These are phyloP conservation scores for Coniosporium tulheliwenetii DNA, from an alignment of 2,329 filamentous ascomycete species.

Conservation along the genomic window DNA sequence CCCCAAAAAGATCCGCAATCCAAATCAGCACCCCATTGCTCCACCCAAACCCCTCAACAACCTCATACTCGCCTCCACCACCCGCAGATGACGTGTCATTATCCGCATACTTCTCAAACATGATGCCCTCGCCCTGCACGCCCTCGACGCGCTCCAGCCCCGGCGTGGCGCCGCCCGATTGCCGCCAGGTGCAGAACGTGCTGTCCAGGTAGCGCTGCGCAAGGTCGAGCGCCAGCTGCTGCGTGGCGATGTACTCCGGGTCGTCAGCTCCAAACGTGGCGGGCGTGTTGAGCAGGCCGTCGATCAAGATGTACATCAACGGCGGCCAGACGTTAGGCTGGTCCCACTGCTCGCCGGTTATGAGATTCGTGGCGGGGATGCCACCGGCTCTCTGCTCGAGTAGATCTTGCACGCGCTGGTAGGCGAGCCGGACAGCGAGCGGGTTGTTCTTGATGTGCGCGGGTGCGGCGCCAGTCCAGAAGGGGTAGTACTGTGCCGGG, in stretches of 20 bases:
- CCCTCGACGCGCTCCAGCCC: slow-evolving; percentile 35
- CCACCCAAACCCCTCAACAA: slow-evolving; percentile 58
- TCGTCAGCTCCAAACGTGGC: slow-evolving; percentile 38
- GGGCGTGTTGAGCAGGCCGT: slow-evolving; percentile 44
- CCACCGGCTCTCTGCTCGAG: slow-evolving; percentile 39
- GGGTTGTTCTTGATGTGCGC: slow-evolving; percentile 41
- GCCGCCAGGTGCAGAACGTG: slow-evolving; percentile 54
- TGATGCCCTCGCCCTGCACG: slow-evolving; percentile 35
- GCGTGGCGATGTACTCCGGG: slow-evolving; percentile 37
- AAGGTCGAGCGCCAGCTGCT: slow-evolving; percentile 39
- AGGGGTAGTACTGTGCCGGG: slow-evolving; percentile 48
- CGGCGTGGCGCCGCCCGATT: slow-evolving; percentile 46
- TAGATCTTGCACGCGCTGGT: slow-evolving; percentile 34
- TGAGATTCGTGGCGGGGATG: slow-evolving; percentile 46
- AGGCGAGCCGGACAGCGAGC: slow-evolving; percentile 39
- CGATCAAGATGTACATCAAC: slow-evolving; percentile 47
- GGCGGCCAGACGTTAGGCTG: slow-evolving; percentile 57
- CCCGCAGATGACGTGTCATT: slow-evolving; percentile 45
- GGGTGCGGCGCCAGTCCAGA: slow-evolving; percentile 53
- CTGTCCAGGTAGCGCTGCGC: slow-evolving; percentile 53
- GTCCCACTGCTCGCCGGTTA: slow-evolving; percentile 53
- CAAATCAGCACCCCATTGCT: slow-evolving; percentile 54
- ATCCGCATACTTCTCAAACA: slow-evolving; percentile 57
- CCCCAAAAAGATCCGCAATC: slow-evolving; percentile 46
- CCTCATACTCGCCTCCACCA: slow-evolving; percentile 51